Evolutionary conservation across 129 eudicot species (phyloP).

Genomic region (Solidago caesia): DNA sequence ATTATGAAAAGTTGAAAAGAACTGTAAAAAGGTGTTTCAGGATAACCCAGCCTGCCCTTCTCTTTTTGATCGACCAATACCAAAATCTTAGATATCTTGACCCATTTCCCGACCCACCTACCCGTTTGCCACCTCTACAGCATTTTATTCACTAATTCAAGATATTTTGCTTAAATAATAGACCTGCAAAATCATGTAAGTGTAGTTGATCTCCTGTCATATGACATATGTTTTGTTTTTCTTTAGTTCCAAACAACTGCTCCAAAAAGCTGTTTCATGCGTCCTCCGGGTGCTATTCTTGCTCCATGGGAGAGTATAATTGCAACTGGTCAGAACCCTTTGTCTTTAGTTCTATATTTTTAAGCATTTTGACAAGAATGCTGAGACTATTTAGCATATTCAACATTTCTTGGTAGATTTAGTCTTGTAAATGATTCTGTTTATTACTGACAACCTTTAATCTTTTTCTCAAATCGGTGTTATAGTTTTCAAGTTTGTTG

Average conservation of each 20-base stretch:
- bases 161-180: too few relatives aligned
- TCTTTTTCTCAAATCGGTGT: constrained; percentile 16
- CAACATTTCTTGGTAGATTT: background rate
- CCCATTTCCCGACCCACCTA: too few relatives aligned
- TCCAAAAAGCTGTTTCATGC: constrained; percentile 98
- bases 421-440: background rate
- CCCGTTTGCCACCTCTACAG: too few relatives aligned
- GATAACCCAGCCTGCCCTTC: too few relatives aligned
- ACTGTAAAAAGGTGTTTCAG: too few relatives aligned
- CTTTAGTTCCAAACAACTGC: constrained; percentile 91
- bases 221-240: background rate
- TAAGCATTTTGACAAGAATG: background rate
- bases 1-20: too few relatives aligned
- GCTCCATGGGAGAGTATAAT: constrained; percentile 76
- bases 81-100: too few relatives aligned
- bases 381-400: background rate
- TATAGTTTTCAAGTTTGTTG: constrained; percentile 83
- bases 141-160: too few relatives aligned
- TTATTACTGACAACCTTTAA: constrained; percentile 20
- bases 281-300: constrained; percentile 92
- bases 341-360: background rate
- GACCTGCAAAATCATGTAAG: background rate
- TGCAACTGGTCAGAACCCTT: constrained; percentile 64
- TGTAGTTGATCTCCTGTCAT: background rate
- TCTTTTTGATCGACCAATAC: too few relatives aligned